phyloP scores from a whole-genome alignment of 805 yeast species.

The Dipodascopsis uninucleata region DNA sequence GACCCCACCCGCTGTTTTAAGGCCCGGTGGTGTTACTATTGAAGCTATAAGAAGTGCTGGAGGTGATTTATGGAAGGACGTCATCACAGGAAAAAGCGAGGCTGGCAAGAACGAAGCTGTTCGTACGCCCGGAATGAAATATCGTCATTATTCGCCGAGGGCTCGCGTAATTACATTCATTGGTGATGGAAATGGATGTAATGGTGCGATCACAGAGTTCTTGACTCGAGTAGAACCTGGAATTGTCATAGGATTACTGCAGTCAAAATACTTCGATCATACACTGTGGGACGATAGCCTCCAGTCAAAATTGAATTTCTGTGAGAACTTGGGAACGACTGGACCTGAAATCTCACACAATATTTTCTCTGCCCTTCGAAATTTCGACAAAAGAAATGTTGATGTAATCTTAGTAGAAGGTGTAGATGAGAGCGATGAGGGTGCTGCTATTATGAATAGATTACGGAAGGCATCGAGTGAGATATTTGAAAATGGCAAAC shows the following conservation, averaged over 20 bases:
- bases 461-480: conserved; percentile 75
- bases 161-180: conserved; percentile 73
- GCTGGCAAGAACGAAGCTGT: conserved; percentile 58
- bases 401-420: conserved; percentile 83
- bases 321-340: conserved; percentile 41
- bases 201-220: conserved; percentile 9
- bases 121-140: conserved; percentile 97
- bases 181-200: conserved; percentile 46
- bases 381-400: conserved; percentile 61
- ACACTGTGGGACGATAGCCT: conserved; percentile 7
- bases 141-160: conserved; percentile 88
- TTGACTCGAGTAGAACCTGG: background rate
- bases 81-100: conserved; percentile 58
- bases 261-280: conserved; percentile 16
- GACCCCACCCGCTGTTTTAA: conserved; percentile 75
- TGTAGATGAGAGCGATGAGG: conserved; percentile 68
- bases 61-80: conserved; percentile 63
- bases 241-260: conserved; percentile 18
- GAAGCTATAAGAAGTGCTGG: conserved; percentile 68
- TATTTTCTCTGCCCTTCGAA: conserved; percentile 67
- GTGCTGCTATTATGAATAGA: conserved; percentile 93
- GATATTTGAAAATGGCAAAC: conserved; percentile 21
- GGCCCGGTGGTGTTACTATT: conserved; percentile 91
- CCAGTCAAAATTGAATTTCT: background rate
- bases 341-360: conserved; percentile 68